Percentiles rank a stretch among this genome's conserved stretches.
phyloP scores from a whole-genome alignment of 2,329 filamentous ascomycete genomes.

The Cordyceps javanica region DNA sequence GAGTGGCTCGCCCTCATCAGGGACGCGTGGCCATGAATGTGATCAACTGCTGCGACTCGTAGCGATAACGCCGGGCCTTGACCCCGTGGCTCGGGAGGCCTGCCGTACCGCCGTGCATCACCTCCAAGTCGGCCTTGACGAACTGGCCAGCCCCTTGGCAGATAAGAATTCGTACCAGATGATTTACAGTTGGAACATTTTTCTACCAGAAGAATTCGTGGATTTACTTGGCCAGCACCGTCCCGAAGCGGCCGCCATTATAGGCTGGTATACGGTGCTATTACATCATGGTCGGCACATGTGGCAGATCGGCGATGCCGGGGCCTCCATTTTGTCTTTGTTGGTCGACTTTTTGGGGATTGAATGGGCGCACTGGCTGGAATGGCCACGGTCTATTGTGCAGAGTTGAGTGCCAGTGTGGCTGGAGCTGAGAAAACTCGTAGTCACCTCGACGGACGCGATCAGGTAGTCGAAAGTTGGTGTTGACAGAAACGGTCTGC shows the following conservation, averaged over 20 bases:
- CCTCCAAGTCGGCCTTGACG: constrained; percentile 1
- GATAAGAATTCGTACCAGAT: constrained; percentile 1
- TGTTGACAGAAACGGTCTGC: no score
- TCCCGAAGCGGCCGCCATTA: background rate
- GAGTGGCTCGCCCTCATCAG: no score
- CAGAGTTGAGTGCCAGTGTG: background rate
- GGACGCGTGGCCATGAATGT: background rate
- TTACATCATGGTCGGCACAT: background rate
- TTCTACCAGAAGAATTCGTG: background rate
- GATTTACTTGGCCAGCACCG: background rate
- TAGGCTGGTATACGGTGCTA: constrained; percentile 5
- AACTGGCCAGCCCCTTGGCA: background rate
- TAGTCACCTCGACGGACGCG: no score
- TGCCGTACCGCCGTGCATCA: background rate
- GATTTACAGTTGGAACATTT: background rate
- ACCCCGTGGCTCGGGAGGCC: background rate
- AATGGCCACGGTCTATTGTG: background rate
- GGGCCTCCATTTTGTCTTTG: background rate
- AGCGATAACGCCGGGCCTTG: background rate
- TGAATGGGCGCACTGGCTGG: constrained; percentile 1
- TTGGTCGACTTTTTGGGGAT: background rate
- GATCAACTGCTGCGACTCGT: constrained; percentile 1
- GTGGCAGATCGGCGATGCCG: constrained; percentile 9
- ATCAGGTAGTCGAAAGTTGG: no score
- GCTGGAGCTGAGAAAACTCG: no score